phyloP scores from a whole-genome alignment of 1,284 basidiomycete genomes.

The Lignosus rhinocerotis region DNA sequence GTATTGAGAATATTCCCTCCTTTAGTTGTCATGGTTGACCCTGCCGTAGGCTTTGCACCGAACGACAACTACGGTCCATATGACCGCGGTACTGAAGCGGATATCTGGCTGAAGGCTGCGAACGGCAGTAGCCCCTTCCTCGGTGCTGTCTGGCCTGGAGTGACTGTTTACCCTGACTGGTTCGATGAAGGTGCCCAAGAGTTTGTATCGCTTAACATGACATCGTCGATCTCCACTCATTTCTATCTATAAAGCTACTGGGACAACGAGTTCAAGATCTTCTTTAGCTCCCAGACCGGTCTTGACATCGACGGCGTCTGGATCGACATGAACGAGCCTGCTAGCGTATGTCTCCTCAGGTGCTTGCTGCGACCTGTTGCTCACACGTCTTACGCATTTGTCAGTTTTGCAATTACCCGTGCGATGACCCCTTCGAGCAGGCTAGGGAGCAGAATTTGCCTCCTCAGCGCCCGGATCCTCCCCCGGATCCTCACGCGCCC shows the following conservation, averaged over 20 bases:
- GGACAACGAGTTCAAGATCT: constrained; percentile 59
- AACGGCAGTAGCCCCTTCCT: constrained; percentile 54
- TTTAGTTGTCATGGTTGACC: constrained; percentile 73
- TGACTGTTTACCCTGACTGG: constrained; percentile 72
- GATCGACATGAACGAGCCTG: constrained; percentile 77
- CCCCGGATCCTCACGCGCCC: constrained; percentile 52
- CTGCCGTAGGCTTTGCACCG: constrained; percentile 60
- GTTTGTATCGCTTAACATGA: constrained; percentile 33
- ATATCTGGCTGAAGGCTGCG: constrained; percentile 63
- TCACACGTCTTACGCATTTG: background rate
- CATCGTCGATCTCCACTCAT: background rate
- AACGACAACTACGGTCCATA: constrained; percentile 54
- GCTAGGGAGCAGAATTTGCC: constrained; percentile 52
- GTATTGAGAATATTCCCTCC: too few relatives aligned
- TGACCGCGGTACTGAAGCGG: constrained; percentile 52
- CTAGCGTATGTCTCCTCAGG: constrained; percentile 42
- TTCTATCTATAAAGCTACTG: constrained; percentile 47
- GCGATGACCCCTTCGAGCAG: constrained; percentile 56
- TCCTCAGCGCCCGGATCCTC: constrained; percentile 47
- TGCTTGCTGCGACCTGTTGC: background rate
- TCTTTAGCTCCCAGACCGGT: constrained; percentile 57
- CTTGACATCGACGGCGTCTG: constrained; percentile 69
- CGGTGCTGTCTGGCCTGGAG: constrained; percentile 72
- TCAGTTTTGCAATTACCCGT: constrained; percentile 62
- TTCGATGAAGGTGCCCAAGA: constrained; percentile 54